Percentiles rank a stretch among this genome's conserved stretches.
These are phyloP conservation scores for Aschersonia sp. DNA, from an alignment of 2,329 filamentous ascomycete species.

Conservation along the genomic window DNA sequence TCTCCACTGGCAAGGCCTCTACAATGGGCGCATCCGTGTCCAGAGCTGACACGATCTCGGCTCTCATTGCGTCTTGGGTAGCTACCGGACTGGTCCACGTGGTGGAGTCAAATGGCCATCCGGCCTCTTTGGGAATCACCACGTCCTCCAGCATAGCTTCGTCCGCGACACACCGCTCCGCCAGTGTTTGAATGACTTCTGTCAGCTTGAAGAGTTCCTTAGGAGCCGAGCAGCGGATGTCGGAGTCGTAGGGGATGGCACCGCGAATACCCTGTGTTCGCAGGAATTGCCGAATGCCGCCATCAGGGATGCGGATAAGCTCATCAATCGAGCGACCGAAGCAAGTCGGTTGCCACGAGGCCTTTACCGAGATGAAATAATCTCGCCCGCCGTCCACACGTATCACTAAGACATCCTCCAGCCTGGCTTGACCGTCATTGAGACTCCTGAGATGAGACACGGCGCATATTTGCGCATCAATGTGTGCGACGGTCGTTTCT, in stretches of 20 bases:
- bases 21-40: slow-evolving; percentile 53
- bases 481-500: slow-evolving; percentile 57
- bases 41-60: slow-evolving; percentile 46
- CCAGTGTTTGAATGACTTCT: slow-evolving; percentile 51
- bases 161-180: slow-evolving; percentile 43
- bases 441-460: slow-evolving; percentile 50
- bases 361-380: slow-evolving; percentile 76
- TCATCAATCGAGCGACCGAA: slow-evolving; percentile 82
- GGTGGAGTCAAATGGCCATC: slow-evolving; percentile 43
- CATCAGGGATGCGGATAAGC: slow-evolving; percentile 70
- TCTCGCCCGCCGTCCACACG: slow-evolving; percentile 74
- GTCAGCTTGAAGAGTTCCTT: slow-evolving; percentile 83
- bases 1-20: slow-evolving; percentile 46
- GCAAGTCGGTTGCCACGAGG: slow-evolving; percentile 64
- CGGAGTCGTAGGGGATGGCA: slow-evolving; percentile 38
- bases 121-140: slow-evolving; percentile 34
- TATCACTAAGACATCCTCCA: slow-evolving; percentile 83
- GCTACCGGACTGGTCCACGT: slow-evolving; percentile 15
- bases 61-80: slow-evolving; percentile 14
- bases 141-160: slow-evolving; percentile 45
- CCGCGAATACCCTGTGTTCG: slow-evolving; percentile 22
- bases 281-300: slow-evolving; percentile 50
- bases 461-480: slow-evolving; percentile 53
- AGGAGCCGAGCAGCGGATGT: slow-evolving; percentile 65
- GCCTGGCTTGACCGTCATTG: slow-evolving; percentile 47